Percentiles rank a stretch among this genome's conserved stretches.
Conservation (phyloP, 2,329 filamentous ascomycete species). For the Cryoendolithus antarcticus region DNA sequence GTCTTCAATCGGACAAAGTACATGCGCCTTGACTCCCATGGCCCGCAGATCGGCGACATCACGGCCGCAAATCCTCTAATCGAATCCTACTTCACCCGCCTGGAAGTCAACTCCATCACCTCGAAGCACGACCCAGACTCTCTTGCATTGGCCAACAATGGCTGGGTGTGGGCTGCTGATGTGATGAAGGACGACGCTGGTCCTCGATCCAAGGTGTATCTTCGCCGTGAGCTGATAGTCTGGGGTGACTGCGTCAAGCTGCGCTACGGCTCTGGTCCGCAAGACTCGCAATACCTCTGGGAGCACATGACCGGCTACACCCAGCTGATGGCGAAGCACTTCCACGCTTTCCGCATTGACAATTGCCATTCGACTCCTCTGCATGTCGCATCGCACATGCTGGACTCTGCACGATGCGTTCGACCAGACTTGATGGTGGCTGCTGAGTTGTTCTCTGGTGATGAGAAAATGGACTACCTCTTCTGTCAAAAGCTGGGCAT, state of each 20-base stretch:
- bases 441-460: slow-evolving; percentile 89
- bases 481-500: slow-evolving; percentile 90
- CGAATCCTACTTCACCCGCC: slow-evolving; percentile 86
- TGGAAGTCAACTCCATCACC: slow-evolving; percentile 68
- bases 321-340: slow-evolving; percentile 83
- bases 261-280: slow-evolving; percentile 65
- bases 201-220: slow-evolving; percentile 76
- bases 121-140: slow-evolving; percentile 63
- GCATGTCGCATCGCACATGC: slow-evolving; percentile 84
- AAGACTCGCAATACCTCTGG: slow-evolving; percentile 91
- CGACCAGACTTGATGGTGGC: slow-evolving; percentile 83
- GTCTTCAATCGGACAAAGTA: slow-evolving; percentile 93
- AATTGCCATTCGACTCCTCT: slow-evolving; percentile 96
- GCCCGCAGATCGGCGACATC: slow-evolving; percentile 74
- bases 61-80: slow-evolving; percentile 67
- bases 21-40: slow-evolving; percentile 79
- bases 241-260: slow-evolving; percentile 99
- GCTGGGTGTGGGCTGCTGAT: slow-evolving; percentile 98
- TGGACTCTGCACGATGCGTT: slow-evolving; percentile 83
- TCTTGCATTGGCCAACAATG: slow-evolving; percentile 82
- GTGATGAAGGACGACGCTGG: slow-evolving; percentile 90
- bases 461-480: slow-evolving; percentile 88
- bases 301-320: slow-evolving; percentile 92
- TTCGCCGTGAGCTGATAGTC: slow-evolving; percentile 90
- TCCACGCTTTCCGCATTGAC: slow-evolving; percentile 90